Percentiles rank a stretch among this genome's conserved stretches.
These are phyloP conservation scores for thale cress (Arabidopsis thaliana) DNA, from an alignment of 345 rosid species.

Conservation along the genomic window TAIR10.1 NC_003070.9:17807001-17807500, in stretches of 20 bases:
- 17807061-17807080: neutral
- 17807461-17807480: constrained; percentile 93
- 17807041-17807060: neutral
- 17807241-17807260: constrained; percentile 9
- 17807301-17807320: constrained; percentile 36
- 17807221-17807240: constrained; percentile 72
- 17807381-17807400: constrained; percentile 90
- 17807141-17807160: constrained; percentile 27
- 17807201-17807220: constrained; percentile 98
- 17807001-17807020: constrained; percentile 78
- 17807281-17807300: constrained; percentile 4
- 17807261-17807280: constrained; percentile 14
- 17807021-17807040: neutral
- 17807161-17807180: constrained; percentile 96
- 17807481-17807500: constrained; percentile 97
- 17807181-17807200: constrained; percentile 90
- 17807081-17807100: constrained; percentile 7
- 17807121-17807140: constrained; percentile 17
- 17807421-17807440: constrained; percentile 91
- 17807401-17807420: constrained; percentile 97
- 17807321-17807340: constrained; percentile 97
- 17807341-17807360: constrained; percentile 79
- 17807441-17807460: constrained; percentile 90
- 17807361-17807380: constrained; percentile 92
- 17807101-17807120: neutral